Evolutionary conservation across 2,329 filamentous ascomycete genomes (phyloP), one percentile per base, ranked within the genome.

Genomic region (Aspergillus flavus): DNA sequence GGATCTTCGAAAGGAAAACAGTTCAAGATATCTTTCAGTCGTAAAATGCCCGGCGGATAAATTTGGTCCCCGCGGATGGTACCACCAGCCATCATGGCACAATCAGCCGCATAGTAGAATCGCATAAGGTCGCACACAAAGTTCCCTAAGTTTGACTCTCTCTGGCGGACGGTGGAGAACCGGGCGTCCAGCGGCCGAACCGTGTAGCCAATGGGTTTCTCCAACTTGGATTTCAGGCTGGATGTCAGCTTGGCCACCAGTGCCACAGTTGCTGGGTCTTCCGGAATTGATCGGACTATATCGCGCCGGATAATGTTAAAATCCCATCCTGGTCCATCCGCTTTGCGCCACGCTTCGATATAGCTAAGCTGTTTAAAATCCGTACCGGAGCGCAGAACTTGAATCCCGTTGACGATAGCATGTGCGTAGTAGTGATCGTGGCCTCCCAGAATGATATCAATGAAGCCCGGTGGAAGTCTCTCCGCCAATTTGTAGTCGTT

Each of bases 1-100:
- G 93, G 93, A 67, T 97, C 93, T 73, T 97, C 93, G 70, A 97
- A 97, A 0, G 94, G 94, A 69, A 97, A 97, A 73, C 92, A 96
- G 57, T 91, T 91, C 62, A 93, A 86, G n/a, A 96, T 87, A 71
- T 96, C 92, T 72, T 92, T 92, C 63, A 96, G 80, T 28, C 89
- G 83, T 9, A 97, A 80, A 0, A 93, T 82, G 0, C 93, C 93
- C 0, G 92, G 91, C 0, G 92, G 88, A 71, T 96, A 97, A 36
- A 97, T 89, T 75, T 95, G 92, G 72, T 97, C 93, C 1, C 93
- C 93, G 16, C 93, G 87, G 59, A 96, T 92, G 0, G 93, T 96
- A 0, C 93, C 93, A 0, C 91, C 86, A 0, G 91, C 92, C 89
- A 96, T 95, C 66, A 96, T 83, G 34, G 88, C 87, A 73, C 92